Percentiles rank a stretch among this genome's conserved stretches.
These are phyloP conservation scores for Pythium coloratum DNA, from an alignment of 352 stramenopile species.

Conservation along the genomic window DNA sequence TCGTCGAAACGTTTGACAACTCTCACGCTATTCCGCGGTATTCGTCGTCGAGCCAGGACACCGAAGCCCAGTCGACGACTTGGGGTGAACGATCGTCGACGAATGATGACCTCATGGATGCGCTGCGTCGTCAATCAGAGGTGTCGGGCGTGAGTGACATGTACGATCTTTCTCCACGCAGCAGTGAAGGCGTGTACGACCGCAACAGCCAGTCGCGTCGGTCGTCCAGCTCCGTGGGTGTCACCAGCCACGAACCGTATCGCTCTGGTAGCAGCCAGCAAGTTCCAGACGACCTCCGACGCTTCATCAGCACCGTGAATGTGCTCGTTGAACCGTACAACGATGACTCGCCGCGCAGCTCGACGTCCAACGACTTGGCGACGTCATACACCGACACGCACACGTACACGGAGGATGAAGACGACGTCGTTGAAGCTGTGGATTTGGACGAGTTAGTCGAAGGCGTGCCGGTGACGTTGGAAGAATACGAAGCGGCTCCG, in stretches of 20 bases:
- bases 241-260: not conserved
- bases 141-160: constrained; percentile 23
- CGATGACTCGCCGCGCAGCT: constrained; percentile 22
- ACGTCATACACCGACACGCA: not conserved
- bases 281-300: constrained; percentile 1
- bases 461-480: not conserved
- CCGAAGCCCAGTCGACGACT: constrained; percentile 14
- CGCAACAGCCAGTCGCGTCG: not conserved
- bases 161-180: constrained; percentile 24
- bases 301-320: constrained; percentile 20
- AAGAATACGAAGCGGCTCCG: not conserved
- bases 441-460: constrained; percentile 7
- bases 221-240: not conserved
- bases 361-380: not conserved
- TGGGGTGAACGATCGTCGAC: constrained; percentile 21
- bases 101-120: constrained; percentile 23
- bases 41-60: constrained; percentile 12
- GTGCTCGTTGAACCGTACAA: constrained; percentile 25
- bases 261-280: not conserved
- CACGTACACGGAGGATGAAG: not conserved
- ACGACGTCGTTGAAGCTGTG: constrained; percentile 8
- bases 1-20: constrained; percentile 9
- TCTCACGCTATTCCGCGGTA: constrained; percentile 9
- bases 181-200: constrained; percentile 15
- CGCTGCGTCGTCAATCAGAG: constrained; percentile 18